phyloP scores from a whole-genome alignment of 108 stramenopile genomes.

The Pinguiococcus pyrenoidosus region DNA sequence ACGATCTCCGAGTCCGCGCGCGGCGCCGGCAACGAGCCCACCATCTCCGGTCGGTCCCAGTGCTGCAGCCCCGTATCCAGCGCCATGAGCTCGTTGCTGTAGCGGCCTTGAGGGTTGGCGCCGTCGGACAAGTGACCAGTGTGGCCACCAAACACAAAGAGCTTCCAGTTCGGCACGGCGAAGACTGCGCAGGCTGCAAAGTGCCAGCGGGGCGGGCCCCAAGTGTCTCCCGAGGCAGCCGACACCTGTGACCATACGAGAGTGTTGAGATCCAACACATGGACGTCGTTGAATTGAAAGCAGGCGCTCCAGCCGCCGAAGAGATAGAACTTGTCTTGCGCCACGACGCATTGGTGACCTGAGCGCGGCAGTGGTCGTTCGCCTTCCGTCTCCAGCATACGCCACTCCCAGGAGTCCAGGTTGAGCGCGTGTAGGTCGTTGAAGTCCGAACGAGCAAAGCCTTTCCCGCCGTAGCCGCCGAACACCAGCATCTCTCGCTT shows the following conservation, averaged over 20 bases:
- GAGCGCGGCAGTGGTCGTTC: slow-evolving; percentile 17
- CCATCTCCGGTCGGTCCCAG: slow-evolving; percentile 34
- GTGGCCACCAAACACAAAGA: slow-evolving; percentile 69
- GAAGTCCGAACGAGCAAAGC: slow-evolving; percentile 53
- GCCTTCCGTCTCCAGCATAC: slow-evolving; percentile 21
- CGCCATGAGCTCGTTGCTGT: slow-evolving; percentile 41
- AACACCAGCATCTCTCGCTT: slow-evolving; percentile 39
- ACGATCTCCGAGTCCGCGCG: slow-evolving; percentile 50
- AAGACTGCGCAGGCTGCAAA: slow-evolving; percentile 50
- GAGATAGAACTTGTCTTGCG: slow-evolving; percentile 45
- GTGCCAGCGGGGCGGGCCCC: slow-evolving; percentile 58
- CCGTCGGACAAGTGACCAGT: slow-evolving; percentile 41
- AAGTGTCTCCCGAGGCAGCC: slow-evolving; percentile 28
- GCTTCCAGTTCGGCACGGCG: slow-evolving; percentile 63
- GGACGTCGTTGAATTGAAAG: slow-evolving; percentile 54
- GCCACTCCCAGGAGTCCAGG: slow-evolving; percentile 39
- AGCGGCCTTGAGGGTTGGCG: slow-evolving; percentile 35
- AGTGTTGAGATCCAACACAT: slow-evolving; percentile 38
- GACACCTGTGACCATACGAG: slow-evolving; percentile 41
- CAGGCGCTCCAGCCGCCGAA: slow-evolving; percentile 63
- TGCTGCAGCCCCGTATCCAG: slow-evolving; percentile 42
- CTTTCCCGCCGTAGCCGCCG: slow-evolving; percentile 62
- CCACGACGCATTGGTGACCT: slow-evolving; percentile 41
- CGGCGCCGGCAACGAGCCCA: slow-evolving; percentile 39
- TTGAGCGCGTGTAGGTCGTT: slow-evolving; percentile 44